Conservation (phyloP, 1,284 basidiomycete genomes). For the Ceratobasidium sp. region DNA sequence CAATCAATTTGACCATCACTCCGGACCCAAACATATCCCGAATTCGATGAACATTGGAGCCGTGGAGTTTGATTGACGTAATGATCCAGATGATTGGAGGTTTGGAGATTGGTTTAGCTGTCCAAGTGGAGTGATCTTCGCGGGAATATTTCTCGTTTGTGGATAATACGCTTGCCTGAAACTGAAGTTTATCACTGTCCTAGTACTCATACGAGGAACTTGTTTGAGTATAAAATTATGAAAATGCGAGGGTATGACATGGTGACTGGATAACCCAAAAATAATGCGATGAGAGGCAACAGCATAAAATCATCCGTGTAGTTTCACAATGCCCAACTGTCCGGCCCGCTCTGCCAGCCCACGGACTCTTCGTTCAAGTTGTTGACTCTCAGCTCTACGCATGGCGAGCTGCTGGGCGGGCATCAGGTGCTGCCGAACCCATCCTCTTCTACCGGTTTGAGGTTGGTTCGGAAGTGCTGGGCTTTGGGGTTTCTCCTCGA, state of each 20-base stretch:
- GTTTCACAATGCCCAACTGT: constrained; percentile 21
- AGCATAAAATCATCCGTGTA: neutral
- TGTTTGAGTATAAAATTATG: constrained; percentile 2
- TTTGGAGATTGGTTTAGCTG: too few relatives aligned
- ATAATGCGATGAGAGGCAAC: neutral
- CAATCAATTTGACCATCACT: neutral
- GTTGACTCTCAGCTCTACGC: constrained; percentile 74
- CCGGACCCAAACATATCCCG: neutral
- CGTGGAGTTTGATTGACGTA: neutral
- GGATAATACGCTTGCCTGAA: too few relatives aligned
- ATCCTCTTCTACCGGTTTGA: constrained; percentile 49
- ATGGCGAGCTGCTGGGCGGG: constrained; percentile 82
- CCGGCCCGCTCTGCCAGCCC: constrained; percentile 55
- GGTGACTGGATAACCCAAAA: neutral
- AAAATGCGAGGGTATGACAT: neutral
- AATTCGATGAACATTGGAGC: neutral
- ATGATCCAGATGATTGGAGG: too few relatives aligned
- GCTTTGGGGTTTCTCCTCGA: constrained; percentile 52
- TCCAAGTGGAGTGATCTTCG: too few relatives aligned
- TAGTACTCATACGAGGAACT: neutral
- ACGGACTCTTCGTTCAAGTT: constrained; percentile 70
- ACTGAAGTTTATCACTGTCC: too few relatives aligned
- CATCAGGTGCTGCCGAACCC: constrained; percentile 77
- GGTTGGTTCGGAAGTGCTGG: neutral
- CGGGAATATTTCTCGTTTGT: too few relatives aligned